Conservation (phyloP, 257 asterid genomes). For the Capsicum pubescens region DNA sequence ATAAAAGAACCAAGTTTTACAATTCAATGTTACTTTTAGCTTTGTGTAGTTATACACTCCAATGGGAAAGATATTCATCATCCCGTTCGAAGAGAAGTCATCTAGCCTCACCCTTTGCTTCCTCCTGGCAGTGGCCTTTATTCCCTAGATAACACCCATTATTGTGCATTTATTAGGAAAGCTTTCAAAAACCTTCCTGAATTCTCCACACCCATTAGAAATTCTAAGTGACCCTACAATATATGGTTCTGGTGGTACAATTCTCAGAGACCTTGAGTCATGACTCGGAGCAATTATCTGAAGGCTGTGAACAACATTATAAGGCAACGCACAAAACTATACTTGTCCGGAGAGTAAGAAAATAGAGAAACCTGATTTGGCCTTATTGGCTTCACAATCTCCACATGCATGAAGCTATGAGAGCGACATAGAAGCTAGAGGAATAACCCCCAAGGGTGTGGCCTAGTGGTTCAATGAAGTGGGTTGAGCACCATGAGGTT, state of each 20-base stretch:
- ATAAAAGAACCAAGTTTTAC: not conserved
- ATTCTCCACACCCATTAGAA: conserved; percentile 84
- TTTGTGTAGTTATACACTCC: conserved; percentile 63
- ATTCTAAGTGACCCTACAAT: conserved; percentile 83
- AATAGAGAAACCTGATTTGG: conserved; percentile 69
- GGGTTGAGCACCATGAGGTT: too few relatives aligned
- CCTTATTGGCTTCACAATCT: conserved; percentile 70
- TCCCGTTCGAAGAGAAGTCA: conserved; percentile 82
- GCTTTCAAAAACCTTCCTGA: conserved; percentile 65
- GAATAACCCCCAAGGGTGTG: conserved; percentile 5
- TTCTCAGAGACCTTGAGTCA: conserved; percentile 83
- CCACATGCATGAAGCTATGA: conserved; percentile 77
- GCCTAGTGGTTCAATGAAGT: too few relatives aligned
- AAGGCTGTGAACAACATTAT: conserved; percentile 69
- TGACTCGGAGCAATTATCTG: conserved; percentile 59
- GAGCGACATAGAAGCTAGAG: conserved; percentile 39
- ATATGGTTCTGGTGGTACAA: conserved; percentile 81
- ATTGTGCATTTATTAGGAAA: conserved; percentile 44
- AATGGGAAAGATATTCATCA: conserved; percentile 77
- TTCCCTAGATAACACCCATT: conserved; percentile 41
- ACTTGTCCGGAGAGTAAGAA: conserved; percentile 47
- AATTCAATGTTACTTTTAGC: not conserved
- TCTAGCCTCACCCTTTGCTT: conserved; percentile 77
- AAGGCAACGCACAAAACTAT: conserved; percentile 49
- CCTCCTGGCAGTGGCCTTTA: conserved; percentile 70